phyloP scores from a whole-genome alignment of 1,284 basidiomycete genomes.

The Marasmius sp. region DNA sequence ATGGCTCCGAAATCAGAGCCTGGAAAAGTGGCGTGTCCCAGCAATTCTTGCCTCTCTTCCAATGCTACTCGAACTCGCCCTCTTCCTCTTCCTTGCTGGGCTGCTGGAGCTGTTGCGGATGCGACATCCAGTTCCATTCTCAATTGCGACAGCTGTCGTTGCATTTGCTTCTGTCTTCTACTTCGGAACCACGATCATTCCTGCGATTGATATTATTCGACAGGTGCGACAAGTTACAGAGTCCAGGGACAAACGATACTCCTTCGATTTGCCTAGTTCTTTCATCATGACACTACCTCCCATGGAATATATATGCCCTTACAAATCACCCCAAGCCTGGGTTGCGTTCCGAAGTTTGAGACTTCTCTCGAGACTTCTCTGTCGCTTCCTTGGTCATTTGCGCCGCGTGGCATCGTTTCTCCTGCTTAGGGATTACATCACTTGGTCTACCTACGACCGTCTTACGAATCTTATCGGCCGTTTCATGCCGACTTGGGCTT shows the following conservation, averaged over 20 bases:
- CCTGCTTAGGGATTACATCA: too few relatives aligned
- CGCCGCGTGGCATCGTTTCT: too few relatives aligned
- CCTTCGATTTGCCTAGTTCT: too few relatives aligned
- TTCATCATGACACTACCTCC: not conserved
- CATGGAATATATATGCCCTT: not conserved
- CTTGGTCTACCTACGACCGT: too few relatives aligned
- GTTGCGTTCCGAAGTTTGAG: not conserved
- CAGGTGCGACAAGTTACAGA: not conserved
- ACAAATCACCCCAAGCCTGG: not conserved
- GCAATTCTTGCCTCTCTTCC: not conserved
- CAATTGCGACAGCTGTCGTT: not conserved
- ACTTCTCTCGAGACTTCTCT: too few relatives aligned
- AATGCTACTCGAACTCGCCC: not conserved
- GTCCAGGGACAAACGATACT: too few relatives aligned
- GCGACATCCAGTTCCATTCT: not conserved
- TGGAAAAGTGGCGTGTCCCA: not conserved
- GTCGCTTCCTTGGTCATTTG: not conserved
- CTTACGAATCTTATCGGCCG: too few relatives aligned
- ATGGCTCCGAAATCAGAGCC: not conserved
- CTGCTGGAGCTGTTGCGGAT: conserved; percentile 2
- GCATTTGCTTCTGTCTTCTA: not conserved
- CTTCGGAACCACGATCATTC: not conserved
- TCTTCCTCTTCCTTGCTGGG: conserved; percentile 3
- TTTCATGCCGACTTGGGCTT: too few relatives aligned
- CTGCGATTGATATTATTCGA: not conserved